Percentiles rank a stretch among this genome's conserved stretches.
Evolutionary conservation across 2,329 filamentous ascomycete genomes (phyloP).

Genomic region (Sclerotinia subarctica): DNA sequence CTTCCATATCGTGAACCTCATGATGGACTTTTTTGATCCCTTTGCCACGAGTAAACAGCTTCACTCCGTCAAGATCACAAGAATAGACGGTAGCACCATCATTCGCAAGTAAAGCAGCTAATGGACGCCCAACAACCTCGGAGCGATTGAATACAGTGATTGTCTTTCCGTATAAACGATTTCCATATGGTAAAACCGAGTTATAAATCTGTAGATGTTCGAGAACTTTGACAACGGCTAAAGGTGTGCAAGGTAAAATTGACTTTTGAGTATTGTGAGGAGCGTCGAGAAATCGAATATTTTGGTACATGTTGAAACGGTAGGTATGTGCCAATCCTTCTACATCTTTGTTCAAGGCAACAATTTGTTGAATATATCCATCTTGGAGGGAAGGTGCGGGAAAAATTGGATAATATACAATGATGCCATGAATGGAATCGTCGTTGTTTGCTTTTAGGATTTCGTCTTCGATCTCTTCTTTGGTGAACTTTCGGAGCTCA

Average conservation of each 20-base stretch:
- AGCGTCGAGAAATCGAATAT: conserved; percentile 87
- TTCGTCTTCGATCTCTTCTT: conserved; percentile 85
- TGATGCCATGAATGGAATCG: conserved; percentile 74
- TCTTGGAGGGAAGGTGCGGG: conserved; percentile 76
- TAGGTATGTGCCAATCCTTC: conserved; percentile 92
- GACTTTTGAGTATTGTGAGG: conserved; percentile 78
- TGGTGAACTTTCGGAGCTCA: conserved; percentile 76
- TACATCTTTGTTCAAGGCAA: conserved; percentile 87
- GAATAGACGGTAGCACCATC: conserved; percentile 95
- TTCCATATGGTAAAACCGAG: conserved; percentile 85
- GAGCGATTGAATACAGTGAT: conserved; percentile 96
- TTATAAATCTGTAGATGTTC: conserved; percentile 97
- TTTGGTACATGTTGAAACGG: conserved; percentile 99
- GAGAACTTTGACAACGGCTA: conserved; percentile 95
- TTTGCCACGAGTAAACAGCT: conserved; percentile 85
- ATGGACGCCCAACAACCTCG: conserved; percentile 89
- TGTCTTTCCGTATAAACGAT: conserved; percentile 87
- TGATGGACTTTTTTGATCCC: conserved; percentile 84
- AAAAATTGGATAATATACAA: conserved; percentile 98
- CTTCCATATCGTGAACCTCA: conserved; percentile 73
- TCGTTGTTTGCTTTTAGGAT: conserved; percentile 84
- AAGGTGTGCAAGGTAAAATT: conserved; percentile 89
- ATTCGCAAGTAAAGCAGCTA: conserved; percentile 91
- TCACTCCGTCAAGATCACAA: conserved; percentile 86
- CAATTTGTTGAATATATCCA: conserved; percentile 92